Evolutionary conservation across 2,329 filamentous ascomycete genomes (phyloP), one percentile per base, ranked within the genome.

Genomic region (Cercospora beticola): DNA sequence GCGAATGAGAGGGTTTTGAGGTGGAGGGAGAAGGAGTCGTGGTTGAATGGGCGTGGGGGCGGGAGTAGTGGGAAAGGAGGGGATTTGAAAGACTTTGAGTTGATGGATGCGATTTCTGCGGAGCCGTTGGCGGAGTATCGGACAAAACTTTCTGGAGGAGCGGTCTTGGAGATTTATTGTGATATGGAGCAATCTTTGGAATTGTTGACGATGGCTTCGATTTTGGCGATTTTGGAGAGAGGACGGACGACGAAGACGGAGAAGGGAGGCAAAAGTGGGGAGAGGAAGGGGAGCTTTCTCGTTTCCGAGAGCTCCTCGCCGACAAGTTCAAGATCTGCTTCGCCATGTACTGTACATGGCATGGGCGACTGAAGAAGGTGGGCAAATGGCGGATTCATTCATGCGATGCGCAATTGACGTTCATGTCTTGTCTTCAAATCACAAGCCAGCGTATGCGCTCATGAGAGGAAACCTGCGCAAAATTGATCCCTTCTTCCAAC

Each of bases 171-270:
- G 14, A 18, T 65, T n/a, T 59, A 58, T 30, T 28, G 30, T 21
- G 21, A 46, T 23, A 57, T 65, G 21, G 62, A 43, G 18, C 21
- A 65, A n/a, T 57, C 62, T 3, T 31, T 59, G 28, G 62, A 31
- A 49, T 21, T 65, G 16, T 54, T 65, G 21, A 36, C 54, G 6
- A 28, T 65, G 54, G 62, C 62, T 23, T 65, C 62, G 23, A 59
- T 65, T 21, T 30, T 65, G 33, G 52, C 62, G 9, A 58, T 59
- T 12, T 5, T 57, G 23, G 62, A 59, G 46, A 12, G 31, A 40
- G 28, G 3, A 14, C 2, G 31, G 56, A 31, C 31, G 30, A 9
- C 18, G 16, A 58, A 12, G 30, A 59, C 28, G 26, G 23, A 28
- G 6, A 57, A 28, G 12, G n/a, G 18, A 23, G 56, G 18, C 30